Percentiles rank a stretch among this genome's conserved stretches.
These are phyloP conservation scores for Leishmania lainsoni DNA, from an alignment of 208 protist species.

Conservation along the genomic window DNA sequence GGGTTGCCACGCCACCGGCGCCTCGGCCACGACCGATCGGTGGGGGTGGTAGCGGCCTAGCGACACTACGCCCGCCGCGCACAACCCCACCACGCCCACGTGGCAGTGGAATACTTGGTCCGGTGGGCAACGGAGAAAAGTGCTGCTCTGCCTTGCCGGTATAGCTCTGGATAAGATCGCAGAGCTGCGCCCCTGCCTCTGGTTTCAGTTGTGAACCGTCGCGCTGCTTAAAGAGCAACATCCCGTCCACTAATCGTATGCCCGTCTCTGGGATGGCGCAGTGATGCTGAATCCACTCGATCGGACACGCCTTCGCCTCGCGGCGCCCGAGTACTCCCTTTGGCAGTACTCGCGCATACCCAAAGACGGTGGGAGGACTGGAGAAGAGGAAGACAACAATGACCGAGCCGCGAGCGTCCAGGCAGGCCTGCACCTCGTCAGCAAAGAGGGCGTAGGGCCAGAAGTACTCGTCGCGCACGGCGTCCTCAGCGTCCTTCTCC, in stretches of 20 bases:
- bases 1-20: neutral
- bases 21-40: slow-evolving; percentile 24
- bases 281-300: slow-evolving; percentile 73
- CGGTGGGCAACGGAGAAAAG: slow-evolving; percentile 8
- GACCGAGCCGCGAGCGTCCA: slow-evolving; percentile 32
- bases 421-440: slow-evolving; percentile 43
- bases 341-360: slow-evolving; percentile 54
- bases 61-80: slow-evolving; percentile 13
- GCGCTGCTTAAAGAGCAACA: slow-evolving; percentile 53
- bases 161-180: slow-evolving; percentile 47
- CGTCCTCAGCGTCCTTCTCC: slow-evolving; percentile 50
- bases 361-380: slow-evolving; percentile 50
- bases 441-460: slow-evolving; percentile 38
- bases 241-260: slow-evolving; percentile 27
- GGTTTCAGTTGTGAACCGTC: slow-evolving; percentile 64
- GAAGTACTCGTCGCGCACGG: slow-evolving; percentile 56
- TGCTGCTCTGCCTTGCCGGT: slow-evolving; percentile 7
- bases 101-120: slow-evolving; percentile 26
- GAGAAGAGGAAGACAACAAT: slow-evolving; percentile 55
- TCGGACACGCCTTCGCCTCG: slow-evolving; percentile 30
- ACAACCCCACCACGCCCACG: slow-evolving; percentile 32
- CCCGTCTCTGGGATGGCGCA: slow-evolving; percentile 45
- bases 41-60: slow-evolving; percentile 4
- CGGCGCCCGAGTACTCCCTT: slow-evolving; percentile 1
- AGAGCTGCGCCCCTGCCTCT: slow-evolving; percentile 56